Conservation (phyloP, 2,329 filamentous ascomycete species). For the Pyrenochaeta sp. region DNA sequence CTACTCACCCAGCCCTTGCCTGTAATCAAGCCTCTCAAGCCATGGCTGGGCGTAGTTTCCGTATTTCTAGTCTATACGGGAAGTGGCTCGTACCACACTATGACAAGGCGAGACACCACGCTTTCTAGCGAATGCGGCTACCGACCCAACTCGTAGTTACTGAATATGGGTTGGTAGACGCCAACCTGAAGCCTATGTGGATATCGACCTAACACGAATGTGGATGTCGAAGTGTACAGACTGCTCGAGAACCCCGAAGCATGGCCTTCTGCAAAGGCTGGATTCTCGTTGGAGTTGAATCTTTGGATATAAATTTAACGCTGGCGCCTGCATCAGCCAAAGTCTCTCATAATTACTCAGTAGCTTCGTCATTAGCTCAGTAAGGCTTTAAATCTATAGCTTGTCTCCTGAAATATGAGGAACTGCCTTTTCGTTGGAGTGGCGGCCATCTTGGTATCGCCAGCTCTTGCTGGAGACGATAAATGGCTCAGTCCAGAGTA, state of each 20-base stretch:
- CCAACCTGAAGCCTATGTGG: constrained; percentile 4
- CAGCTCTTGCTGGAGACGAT: constrained; percentile 27
- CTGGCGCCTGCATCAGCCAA: constrained; percentile 9
- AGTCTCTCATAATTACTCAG: constrained; percentile 15
- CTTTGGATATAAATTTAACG: constrained; percentile 14
- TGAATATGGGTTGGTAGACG: background rate
- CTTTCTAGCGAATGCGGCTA: constrained; percentile 11
- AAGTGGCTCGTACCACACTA: constrained; percentile 4
- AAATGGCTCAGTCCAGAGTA: constrained; percentile 47
- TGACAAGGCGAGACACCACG: constrained; percentile 4
- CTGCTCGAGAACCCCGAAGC: constrained; percentile 2
- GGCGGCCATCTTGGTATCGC: constrained; percentile 21
- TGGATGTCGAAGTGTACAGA: background rate
- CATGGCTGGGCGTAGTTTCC: constrained; percentile 6
- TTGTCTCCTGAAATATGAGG: constrained; percentile 19
- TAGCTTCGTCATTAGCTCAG: background rate
- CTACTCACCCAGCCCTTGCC: constrained; percentile 7
- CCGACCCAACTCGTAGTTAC: constrained; percentile 1
- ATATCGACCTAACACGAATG: background rate
- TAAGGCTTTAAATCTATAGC: background rate
- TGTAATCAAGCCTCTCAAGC: constrained; percentile 12
- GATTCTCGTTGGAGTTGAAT: background rate
- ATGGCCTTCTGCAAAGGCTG: background rate
- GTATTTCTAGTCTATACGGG: background rate
- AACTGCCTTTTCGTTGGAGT: constrained; percentile 18